Evolutionary conservation across 2,329 filamentous ascomycete genomes (phyloP), one percentile per base, ranked within the genome.

Genomic region (Mycosphaerella sp.): DNA sequence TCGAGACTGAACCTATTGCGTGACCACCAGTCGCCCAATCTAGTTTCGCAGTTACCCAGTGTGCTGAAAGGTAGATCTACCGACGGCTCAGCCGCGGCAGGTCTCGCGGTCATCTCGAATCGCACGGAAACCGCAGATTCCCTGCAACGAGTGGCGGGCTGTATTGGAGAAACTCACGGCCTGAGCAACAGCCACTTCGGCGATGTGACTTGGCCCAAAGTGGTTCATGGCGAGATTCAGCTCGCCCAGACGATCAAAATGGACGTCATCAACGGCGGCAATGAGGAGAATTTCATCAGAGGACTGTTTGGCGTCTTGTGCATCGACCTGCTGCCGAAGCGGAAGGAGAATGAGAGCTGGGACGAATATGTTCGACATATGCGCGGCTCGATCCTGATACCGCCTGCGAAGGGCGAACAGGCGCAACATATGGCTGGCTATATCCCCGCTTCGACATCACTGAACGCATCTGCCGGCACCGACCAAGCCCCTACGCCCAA

Each of bases 171-270:
- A 61, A 83, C 79, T 0, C 74, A 79, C 29, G 82, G 79, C 0
- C 70, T 85, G 21, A 84, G 81, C 67, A 85, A 85, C 62, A 79
- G 80, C 2, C 74, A 76, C 2, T 82, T 80, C 60, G 77, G 76
- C 41, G 80, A 85, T 59, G 72, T 73, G 17, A 75, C 75, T 2
- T 85, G 82, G 82, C 79, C 78, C 0, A 85, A 85, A 67, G 80
- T 85, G 9, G 65, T 78, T 1, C 69, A 79, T 40, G 82, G 81
- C 23, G 80, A 85, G 66, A 67, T 71, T 45, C 68, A 80, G 49
- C 74, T 82, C 55, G 66, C 73, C 29, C 69, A 74, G 21, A 76
- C 77, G 0, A 76, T 85, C 53, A 59, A 69, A 2, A 68, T 70
- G 10, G 78, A 78, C 58, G 64, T 75, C 1, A 29, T 52, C 4